A percentile compares a stretch with the other conserved stretches of the same genome.
These are phyloP conservation scores for Tetradesmus obliquus DNA, from an alignment of 139 green algal species.

Conservation along the genomic window DNA sequence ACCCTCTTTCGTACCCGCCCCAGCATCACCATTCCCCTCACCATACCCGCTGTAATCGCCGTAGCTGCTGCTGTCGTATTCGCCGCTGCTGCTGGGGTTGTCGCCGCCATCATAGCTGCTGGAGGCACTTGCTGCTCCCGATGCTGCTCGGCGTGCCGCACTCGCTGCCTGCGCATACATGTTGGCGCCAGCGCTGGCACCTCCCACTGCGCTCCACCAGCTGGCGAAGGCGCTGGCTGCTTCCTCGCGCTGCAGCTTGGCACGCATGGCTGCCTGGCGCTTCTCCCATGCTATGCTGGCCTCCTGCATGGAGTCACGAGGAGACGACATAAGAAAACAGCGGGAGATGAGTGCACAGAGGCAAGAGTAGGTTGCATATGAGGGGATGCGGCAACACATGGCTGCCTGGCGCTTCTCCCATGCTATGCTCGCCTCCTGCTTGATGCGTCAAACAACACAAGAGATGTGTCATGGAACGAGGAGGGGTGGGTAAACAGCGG, in stretches of 20 bases:
- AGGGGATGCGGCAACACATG: not conserved
- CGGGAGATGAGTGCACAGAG: not conserved
- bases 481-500: too few relatives aligned
- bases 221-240: not conserved
- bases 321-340: too few relatives aligned
- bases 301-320: constrained; percentile 39
- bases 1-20: constrained; percentile 30
- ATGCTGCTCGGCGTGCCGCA: constrained; percentile 2
- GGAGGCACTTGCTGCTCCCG: not conserved
- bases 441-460: too few relatives aligned
- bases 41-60: constrained; percentile 19
- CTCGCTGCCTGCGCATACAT: constrained; percentile 36
- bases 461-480: too few relatives aligned
- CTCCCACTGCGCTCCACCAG: not conserved
- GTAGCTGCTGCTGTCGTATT: not conserved
- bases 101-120: constrained; percentile 38
- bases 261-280: constrained; percentile 44
- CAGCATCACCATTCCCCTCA: not conserved
- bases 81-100: not conserved
- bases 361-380: not conserved
- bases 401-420: constrained; percentile 52
- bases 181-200: constrained; percentile 29
- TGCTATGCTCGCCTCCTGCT: constrained; percentile 49
- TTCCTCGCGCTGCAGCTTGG: constrained; percentile 3
- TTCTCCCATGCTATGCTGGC: constrained; percentile 55